A percentile compares a stretch with the other conserved stretches of the same genome.
Conservation (phyloP, 192 early-diverging fungal genomes). For the Coemansia sp. region DNA sequence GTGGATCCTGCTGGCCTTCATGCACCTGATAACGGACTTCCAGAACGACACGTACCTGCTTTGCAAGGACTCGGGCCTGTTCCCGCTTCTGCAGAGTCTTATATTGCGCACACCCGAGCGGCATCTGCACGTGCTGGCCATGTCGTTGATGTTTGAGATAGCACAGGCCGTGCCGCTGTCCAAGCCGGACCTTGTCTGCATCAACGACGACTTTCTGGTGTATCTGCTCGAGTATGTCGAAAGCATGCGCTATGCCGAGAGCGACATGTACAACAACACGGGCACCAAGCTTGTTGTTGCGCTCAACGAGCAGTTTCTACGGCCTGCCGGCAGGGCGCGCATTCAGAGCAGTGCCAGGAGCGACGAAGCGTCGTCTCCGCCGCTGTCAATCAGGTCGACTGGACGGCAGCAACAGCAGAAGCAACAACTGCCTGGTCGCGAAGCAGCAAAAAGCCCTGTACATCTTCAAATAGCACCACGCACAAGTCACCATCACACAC, state of each 20-base stretch:
- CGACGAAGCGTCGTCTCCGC: background rate
- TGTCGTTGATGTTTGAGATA: constrained; percentile 57
- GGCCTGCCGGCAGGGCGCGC: background rate
- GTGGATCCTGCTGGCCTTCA: constrained; percentile 47
- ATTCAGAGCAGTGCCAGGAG: background rate
- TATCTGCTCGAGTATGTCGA: constrained; percentile 51
- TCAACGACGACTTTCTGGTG: constrained; percentile 33
- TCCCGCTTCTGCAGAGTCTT: constrained; percentile 43
- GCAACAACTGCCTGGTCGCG: background rate
- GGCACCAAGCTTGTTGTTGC: constrained; percentile 55
- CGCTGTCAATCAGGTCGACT: constrained; percentile 3
- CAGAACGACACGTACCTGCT: constrained; percentile 40
- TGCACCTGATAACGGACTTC: constrained; percentile 48
- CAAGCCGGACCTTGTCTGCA: constrained; percentile 30
- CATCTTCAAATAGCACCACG: background rate
- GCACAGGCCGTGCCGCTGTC: constrained; percentile 45
- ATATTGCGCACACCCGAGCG: constrained; percentile 21
- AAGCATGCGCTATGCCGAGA: constrained; percentile 51
- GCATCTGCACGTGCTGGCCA: constrained; percentile 46
- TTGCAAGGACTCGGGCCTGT: constrained; percentile 49
- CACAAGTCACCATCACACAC: constrained; percentile 2
- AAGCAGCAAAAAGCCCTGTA: background rate
- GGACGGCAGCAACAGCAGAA: constrained; percentile 4
- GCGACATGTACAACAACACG: constrained; percentile 54
- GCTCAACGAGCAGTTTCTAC: constrained; percentile 46